Evolutionary conservation across 257 asterid genomes (phyloP).

Genomic region (Galeopsis tetrahit): DNA sequence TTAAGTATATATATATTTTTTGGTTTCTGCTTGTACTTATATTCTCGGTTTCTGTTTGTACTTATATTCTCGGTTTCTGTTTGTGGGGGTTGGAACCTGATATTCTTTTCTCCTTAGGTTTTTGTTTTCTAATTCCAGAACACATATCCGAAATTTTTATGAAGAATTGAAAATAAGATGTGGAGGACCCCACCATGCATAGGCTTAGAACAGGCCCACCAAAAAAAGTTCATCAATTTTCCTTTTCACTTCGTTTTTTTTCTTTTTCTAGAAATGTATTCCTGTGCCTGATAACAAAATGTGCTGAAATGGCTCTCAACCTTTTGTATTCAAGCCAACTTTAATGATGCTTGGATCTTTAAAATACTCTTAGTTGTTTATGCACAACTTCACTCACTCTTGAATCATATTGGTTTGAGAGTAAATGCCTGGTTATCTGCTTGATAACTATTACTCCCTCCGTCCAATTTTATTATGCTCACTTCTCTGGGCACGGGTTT

Average conservation of each 20-base stretch:
- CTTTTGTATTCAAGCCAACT: constrained; percentile 1
- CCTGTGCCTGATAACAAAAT: not conserved
- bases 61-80: not conserved
- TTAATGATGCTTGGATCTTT: not conserved
- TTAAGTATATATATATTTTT: no score
- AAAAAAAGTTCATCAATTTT: not conserved
- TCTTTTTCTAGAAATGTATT: not conserved
- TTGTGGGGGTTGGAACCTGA: not conserved
- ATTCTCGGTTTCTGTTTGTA: not conserved
- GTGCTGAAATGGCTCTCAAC: not conserved
- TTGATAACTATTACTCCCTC: constrained; percentile 22
- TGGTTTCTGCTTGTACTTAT: constrained; percentile 15
- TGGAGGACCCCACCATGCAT: not conserved
- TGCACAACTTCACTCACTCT: constrained; percentile 19
- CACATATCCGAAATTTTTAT: not conserved
- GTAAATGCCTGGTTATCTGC: constrained; percentile 15
- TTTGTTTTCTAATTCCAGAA: constrained; percentile 1
- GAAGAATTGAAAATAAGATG: not conserved
- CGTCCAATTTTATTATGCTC: no score
- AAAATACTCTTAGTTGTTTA: not conserved
- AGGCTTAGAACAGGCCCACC: not conserved
- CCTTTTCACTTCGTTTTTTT: not conserved
- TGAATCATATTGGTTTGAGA: constrained; percentile 16
- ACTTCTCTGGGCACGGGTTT: no score
- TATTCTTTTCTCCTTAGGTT: not conserved